Evolutionary conservation across 1,139 yeast species (phyloP).

Genomic region (Lodderomyces oxycetoniae): DNA sequence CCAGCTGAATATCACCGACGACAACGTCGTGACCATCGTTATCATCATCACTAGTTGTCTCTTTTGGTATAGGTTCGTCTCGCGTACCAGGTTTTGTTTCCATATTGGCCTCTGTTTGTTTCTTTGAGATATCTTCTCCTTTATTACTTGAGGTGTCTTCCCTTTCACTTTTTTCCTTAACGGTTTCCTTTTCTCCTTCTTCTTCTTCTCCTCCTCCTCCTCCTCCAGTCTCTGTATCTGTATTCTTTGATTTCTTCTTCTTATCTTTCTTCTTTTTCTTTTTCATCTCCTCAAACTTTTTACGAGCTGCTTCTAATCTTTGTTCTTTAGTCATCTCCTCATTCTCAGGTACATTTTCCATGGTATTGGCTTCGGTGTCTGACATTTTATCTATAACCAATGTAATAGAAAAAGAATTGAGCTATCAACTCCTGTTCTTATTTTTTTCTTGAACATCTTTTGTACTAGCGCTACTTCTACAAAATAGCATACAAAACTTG

Average conservation of each 20-base stretch:
- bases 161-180: conserved; percentile 12
- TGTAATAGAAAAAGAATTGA: no score
- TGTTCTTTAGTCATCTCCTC: conserved; percentile 44
- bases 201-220: conserved; percentile 15
- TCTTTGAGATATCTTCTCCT: conserved; percentile 8
- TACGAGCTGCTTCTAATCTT: conserved; percentile 60
- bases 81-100: neutral
- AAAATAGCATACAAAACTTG: no score
- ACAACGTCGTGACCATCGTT: no score
- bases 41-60: conserved; percentile 1
- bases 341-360: conserved; percentile 2
- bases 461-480: no score
- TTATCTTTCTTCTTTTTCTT: conserved; percentile 50
- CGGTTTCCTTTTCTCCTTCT: conserved; percentile 13
- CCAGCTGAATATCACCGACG: no score
- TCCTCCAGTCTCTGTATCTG: conserved; percentile 8
- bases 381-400: conserved; percentile 9
- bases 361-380: conserved; percentile 9
- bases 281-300: conserved; percentile 60
- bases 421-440: no score
- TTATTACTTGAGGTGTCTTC: conserved; percentile 10
- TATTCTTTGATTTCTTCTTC: conserved; percentile 17
- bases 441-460: no score
- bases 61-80: conserved; percentile 4
- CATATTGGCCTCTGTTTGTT: conserved; percentile 17